Conservation (phyloP, 257 asterid genomes). For the Fraxinus americana region DNA sequence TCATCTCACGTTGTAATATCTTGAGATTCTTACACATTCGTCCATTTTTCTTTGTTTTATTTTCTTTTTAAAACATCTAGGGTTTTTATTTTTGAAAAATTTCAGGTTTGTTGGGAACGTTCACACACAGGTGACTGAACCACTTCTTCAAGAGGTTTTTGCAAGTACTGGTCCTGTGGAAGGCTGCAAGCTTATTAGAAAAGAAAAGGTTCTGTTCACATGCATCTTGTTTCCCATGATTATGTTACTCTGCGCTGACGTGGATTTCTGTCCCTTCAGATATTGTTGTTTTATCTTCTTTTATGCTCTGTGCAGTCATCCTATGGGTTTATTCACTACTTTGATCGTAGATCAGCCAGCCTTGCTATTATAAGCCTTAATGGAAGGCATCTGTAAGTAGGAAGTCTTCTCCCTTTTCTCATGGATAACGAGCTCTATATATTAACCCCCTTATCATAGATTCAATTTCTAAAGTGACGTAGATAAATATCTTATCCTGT, state of each 20-base stretch:
- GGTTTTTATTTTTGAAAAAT: conserved; percentile 18
- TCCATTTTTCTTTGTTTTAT: conserved; percentile 24
- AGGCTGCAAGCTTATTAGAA: conserved; percentile 16
- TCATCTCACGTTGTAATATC: conserved; percentile 26
- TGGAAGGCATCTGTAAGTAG: conserved; percentile 73
- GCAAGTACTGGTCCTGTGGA: conserved; percentile 4
- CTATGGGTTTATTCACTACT: conserved; percentile 64
- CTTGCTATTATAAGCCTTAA: conserved; percentile 58
- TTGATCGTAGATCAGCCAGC: conserved; percentile 64
- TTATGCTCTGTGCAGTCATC: conserved; percentile 49
- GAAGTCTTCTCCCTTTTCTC: background rate
- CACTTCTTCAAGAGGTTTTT: conserved; percentile 9
- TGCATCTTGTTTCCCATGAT: background rate
- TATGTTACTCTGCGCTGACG: background rate
- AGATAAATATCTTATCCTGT: conserved; percentile 18
- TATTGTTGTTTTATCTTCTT: conserved; percentile 16
- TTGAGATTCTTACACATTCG: conserved; percentile 29
- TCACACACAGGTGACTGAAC: conserved; percentile 6
- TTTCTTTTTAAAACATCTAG: conserved; percentile 26
- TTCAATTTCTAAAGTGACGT: conserved; percentile 11
- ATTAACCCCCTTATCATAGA: background rate
- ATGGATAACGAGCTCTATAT: background rate
- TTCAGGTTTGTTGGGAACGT: conserved; percentile 7
- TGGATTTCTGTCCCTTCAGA: conserved; percentile 17
- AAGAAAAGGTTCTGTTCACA: conserved; percentile 6